Evolutionary conservation across 192 early-diverging fungal species (phyloP), one percentile per base, ranked within the genome.

Genomic region (Lunasporangiospora selenospora): DNA sequence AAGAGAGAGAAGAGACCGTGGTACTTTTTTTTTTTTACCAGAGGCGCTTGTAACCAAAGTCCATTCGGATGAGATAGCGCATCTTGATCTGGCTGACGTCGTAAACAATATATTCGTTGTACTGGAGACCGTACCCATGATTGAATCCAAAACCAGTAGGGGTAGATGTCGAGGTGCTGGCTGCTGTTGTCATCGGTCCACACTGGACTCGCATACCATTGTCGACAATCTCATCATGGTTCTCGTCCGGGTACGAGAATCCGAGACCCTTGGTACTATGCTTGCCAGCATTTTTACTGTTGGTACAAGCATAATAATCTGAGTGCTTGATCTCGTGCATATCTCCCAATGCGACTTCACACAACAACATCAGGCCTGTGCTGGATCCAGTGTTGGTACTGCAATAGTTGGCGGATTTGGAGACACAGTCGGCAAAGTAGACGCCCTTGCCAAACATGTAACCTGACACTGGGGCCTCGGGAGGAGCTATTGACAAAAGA

Each of bases 81-180:
- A 94, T 89, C 61, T 84, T 81, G 32, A 93, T 81, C 65, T 92
- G 92, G 32, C 62, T 65, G 3, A 84, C 66, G 52, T 89, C 77
- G 53, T 94, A 90, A 8, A 93, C 91, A 65, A 93, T 90, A 64
- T 81, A 94, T 56, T 94, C 93, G 75, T 92, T 90, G 50, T 93
- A 87, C 13, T 80, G 49, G 21, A 94, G 66, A 39, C 54, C n/a
- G 37, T 47, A 66, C 16, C 49, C 23, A 3, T 1, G 4, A 15
- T 21, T 40, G n/a, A n/a, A n/a, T n/a, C n/a, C n/a, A n/a, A n/a
- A n/a, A n/a, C n/a, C n/a, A n/a, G n/a, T n/a, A n/a, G n/a, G n/a
- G n/a, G n/a, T n/a, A n/a, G n/a, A n/a, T n/a, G n/a, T n/a, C 9
- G 36, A 38, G 8, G 12, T 0, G 4, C 15, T 26, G 1, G 24